phyloP scores from a whole-genome alignment of 352 stramenopile species.

The Phytopythium chamaehyphon region DNA sequence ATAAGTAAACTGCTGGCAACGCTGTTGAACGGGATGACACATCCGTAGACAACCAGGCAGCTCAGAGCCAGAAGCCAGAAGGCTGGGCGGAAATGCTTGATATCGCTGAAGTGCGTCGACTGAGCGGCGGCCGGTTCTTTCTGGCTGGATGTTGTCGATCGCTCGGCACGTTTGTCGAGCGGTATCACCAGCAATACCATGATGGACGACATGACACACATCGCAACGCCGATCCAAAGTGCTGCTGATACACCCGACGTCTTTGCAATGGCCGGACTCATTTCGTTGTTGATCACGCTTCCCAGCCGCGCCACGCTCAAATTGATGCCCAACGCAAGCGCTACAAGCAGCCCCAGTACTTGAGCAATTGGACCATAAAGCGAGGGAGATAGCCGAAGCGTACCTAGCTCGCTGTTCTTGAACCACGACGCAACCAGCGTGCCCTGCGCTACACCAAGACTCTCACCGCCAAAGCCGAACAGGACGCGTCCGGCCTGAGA shows the following conservation, averaged over 20 bases:
- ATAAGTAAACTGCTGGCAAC: conserved; percentile 90
- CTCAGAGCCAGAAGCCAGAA: conserved; percentile 90
- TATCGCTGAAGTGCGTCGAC: conserved; percentile 64
- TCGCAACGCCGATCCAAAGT: conserved; percentile 83
- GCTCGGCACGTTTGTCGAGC: conserved; percentile 72
- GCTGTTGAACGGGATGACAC: conserved; percentile 94
- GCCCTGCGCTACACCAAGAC: conserved; percentile 85
- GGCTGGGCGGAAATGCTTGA: conserved; percentile 73
- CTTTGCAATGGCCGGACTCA: conserved; percentile 80
- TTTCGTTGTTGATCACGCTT: conserved; percentile 92
- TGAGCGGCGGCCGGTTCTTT: conserved; percentile 25
- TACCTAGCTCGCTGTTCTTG: conserved; percentile 86
- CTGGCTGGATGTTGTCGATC: conserved; percentile 14
- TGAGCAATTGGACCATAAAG: too few species aligned
- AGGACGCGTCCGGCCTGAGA: conserved; percentile 78
- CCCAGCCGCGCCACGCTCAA: conserved; percentile 87
- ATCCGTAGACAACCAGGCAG: conserved; percentile 92
- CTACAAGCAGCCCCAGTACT: too few species aligned
- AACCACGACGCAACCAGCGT: conserved; percentile 93
- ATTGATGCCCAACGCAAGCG: conserved; percentile 90
- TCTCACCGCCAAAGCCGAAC: conserved; percentile 92
- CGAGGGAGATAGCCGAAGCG: neutral
- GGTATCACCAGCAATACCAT: conserved; percentile 71
- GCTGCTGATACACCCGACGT: conserved; percentile 58
- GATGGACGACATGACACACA: conserved; percentile 72